These are phyloP conservation scores for Gracilaria domingensis DNA, from an alignment of 23 red algal genomes.

Conservation along the genomic window DNA sequence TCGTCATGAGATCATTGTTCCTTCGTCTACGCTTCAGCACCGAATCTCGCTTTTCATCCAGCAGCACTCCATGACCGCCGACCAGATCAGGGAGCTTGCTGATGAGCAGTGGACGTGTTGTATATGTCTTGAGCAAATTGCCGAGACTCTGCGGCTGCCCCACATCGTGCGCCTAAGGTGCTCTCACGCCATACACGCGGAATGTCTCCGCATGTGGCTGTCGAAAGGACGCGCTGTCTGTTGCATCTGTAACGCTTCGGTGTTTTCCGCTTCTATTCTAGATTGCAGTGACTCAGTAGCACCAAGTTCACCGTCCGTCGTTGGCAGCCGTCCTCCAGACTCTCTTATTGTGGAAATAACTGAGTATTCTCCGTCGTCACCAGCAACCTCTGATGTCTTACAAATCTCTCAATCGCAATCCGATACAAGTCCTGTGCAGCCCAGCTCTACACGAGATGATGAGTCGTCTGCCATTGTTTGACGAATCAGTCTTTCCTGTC, in stretches of 20 bases:
- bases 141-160: neutral
- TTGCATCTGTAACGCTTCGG: slow-evolving; percentile 58
- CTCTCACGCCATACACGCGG: slow-evolving; percentile 53
- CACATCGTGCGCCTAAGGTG: slow-evolving; percentile 40
- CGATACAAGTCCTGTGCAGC: neutral
- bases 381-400: slow-evolving; percentile 11
- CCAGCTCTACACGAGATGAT: neutral
- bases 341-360: slow-evolving; percentile 22
- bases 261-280: slow-evolving; percentile 3
- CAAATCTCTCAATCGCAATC: slow-evolving; percentile 20
- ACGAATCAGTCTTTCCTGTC: neutral
- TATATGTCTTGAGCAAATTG: slow-evolving; percentile 50
- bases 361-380: slow-evolving; percentile 24
- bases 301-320: slow-evolving; percentile 3
- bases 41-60: slow-evolving; percentile 25
- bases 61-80: slow-evolving; percentile 7
- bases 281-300: slow-evolving; percentile 12
- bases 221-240: slow-evolving; percentile 62
- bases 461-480: neutral
- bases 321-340: neutral
- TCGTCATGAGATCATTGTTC: neutral
- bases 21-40: slow-evolving; percentile 4
- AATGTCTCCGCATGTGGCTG: slow-evolving; percentile 61
- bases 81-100: neutral
- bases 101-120: slow-evolving; percentile 58